Percentiles rank a stretch among this genome's conserved stretches.
These are phyloP conservation scores for Stagonosporopsis vannaccii DNA, from an alignment of 2,329 filamentous ascomycete genomes.

Conservation along the genomic window DNA sequence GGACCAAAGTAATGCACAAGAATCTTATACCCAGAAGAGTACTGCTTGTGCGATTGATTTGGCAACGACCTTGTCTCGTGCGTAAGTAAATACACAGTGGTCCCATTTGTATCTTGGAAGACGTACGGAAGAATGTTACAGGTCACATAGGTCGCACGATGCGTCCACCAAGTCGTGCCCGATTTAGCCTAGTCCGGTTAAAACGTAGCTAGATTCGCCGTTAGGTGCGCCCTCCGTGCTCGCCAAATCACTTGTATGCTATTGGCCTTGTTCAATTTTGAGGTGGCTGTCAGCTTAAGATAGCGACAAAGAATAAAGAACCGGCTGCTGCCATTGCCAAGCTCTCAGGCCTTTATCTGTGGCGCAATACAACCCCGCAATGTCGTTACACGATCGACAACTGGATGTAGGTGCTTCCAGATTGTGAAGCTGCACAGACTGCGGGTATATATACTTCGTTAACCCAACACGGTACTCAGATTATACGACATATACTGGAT, in stretches of 20 bases:
- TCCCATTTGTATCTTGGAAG: background rate
- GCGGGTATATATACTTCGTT: background rate
- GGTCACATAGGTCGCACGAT: background rate
- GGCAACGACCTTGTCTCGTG: too few relatives aligned
- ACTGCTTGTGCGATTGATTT: too few relatives aligned
- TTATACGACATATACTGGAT: background rate
- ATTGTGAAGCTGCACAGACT: background rate
- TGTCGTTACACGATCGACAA: conserved; percentile 16
- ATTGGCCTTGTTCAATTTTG: background rate
- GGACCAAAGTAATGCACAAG: too few relatives aligned
- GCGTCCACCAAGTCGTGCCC: background rate
- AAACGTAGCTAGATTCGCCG: background rate
- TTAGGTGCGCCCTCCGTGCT: background rate
- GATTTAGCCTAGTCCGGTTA: background rate
- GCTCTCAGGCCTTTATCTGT: background rate
- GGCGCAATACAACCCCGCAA: conserved; percentile 29
- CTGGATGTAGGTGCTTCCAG: background rate
- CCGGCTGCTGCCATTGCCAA: conserved; percentile 1
- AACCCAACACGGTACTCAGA: conserved; percentile 5
- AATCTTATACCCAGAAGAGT: too few relatives aligned
- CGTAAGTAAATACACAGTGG: background rate
- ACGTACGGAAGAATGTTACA: background rate
- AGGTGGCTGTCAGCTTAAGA: too few relatives aligned
- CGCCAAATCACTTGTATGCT: background rate
- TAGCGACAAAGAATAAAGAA: background rate